Evolutionary conservation across 768 basidiomycete genomes (phyloP), one percentile per base, ranked within the genome.

Genomic region (Auriscalpium vulgare): DNA sequence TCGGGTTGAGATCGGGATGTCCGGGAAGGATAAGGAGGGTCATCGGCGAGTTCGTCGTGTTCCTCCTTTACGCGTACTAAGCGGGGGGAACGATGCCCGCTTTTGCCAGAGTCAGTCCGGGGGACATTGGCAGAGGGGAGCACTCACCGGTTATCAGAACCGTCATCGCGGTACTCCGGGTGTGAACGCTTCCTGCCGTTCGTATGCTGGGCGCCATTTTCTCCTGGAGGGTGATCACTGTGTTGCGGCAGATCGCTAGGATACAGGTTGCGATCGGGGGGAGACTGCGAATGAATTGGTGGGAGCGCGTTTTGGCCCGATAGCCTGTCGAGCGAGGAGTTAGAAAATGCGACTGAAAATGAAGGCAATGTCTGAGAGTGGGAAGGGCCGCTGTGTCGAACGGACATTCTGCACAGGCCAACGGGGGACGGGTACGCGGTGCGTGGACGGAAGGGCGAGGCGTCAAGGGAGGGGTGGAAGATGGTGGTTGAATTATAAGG

Each of bases 311-410:
- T 84, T 69, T 72, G 71, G 37, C 74, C 67, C 1, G 78, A 68
- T 19, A 82, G 75, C 57, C 70, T 76, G 69, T 67, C 73, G 54
- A 87, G 70, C 7, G 83, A 81, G 1, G 78, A 77, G 51, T 63
- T 72, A 67, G 78, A 81, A 72, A 91, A 91, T 0, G 88, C 81
- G 72, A 87, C 84, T 2, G 84, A 83, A 69, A 91, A 91, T 45
- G 88, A 86, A 43, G 88, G 88, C 40, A 91, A 80, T 10, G 87
- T 84, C 68, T 83, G 61, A 16, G 84, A 58, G 74, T 71, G 58
- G 72, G 68, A 62, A 75, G 77, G 45, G 75, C 72, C 48, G 74
- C 72, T 69, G 78, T 72, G 69, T 64, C 70, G 68, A 52, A 62
- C 59, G 37, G 61, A 62, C 61, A 62, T 62, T 55, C 51, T 29